Evolutionary conservation across 495 filamentous ascomycete species (phyloP).

Genomic region (Talaromyces liani): DNA sequence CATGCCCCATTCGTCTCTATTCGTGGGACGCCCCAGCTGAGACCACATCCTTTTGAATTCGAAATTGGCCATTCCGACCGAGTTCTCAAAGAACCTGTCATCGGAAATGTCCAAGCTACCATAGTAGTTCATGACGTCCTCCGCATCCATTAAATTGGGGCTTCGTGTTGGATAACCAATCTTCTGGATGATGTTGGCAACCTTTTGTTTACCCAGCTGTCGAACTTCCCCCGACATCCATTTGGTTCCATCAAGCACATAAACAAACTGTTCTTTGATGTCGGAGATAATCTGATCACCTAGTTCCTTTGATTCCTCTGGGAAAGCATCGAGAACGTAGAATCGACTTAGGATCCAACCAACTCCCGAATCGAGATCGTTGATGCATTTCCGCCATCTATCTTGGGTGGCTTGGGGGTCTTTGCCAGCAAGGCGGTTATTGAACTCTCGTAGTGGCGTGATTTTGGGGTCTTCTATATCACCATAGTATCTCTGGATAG

Average conservation of each 20-base stretch:
- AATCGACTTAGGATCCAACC: conserved; percentile 57
- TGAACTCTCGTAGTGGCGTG: conserved; percentile 50
- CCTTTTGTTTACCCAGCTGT: conserved; percentile 56
- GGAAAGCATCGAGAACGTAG: conserved; percentile 59
- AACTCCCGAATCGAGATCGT: conserved; percentile 46
- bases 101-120: conserved; percentile 42
- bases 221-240: conserved; percentile 68
- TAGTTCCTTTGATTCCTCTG: conserved; percentile 53
- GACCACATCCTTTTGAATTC: conserved; percentile 45
- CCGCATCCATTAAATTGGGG: conserved; percentile 54
- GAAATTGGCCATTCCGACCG: conserved; percentile 41
- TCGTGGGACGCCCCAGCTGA: conserved; percentile 50
- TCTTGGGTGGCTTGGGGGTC: conserved; percentile 58
- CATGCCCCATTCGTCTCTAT: conserved; percentile 58
- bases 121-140: conserved; percentile 53
- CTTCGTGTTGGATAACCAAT: conserved; percentile 65
- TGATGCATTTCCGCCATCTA: conserved; percentile 63
- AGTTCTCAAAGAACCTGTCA: conserved; percentile 53
- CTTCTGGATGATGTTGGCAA: conserved; percentile 64
- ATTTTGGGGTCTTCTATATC: conserved; percentile 51
- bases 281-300: conserved; percentile 65
- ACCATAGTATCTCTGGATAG: conserved; percentile 42
- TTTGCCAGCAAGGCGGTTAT: conserved; percentile 48
- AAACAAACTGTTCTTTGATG: conserved; percentile 58
- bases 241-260: conserved; percentile 47